Percentiles rank a stretch among this genome's conserved stretches.
Conservation (phyloP, 2,329 filamentous ascomycete species). For the Cordyceps sp. region DNA sequence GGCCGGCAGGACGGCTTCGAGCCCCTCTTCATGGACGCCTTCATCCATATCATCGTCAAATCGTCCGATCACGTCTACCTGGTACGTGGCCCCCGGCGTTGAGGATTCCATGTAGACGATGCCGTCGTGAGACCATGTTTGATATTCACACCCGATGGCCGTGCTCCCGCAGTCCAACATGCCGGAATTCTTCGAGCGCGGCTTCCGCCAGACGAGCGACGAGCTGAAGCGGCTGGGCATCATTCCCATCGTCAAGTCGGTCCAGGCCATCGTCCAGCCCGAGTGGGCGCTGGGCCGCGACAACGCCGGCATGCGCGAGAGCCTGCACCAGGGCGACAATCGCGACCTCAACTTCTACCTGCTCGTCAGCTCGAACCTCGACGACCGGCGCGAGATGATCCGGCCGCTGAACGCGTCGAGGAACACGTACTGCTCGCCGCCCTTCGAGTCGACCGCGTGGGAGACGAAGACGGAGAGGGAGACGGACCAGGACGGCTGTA, state of each 20-base stretch:
- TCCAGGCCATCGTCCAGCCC: background rate
- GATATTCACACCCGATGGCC: too few species aligned
- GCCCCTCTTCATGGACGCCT: background rate
- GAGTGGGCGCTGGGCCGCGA: background rate
- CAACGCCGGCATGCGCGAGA: background rate
- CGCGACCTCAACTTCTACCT: conserved; percentile 1
- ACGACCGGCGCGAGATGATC: too few species aligned
- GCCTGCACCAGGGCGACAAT: background rate
- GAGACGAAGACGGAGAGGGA: background rate
- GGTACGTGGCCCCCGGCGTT: background rate
- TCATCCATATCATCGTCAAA: background rate
- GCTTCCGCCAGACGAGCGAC: background rate
- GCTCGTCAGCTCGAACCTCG: background rate
- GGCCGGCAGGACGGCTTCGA: background rate
- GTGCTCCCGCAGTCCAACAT: background rate
- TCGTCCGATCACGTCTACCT: background rate
- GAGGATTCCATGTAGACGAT: background rate
- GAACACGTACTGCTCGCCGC: background rate
- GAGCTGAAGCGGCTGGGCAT: background rate
- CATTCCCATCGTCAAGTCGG: background rate
- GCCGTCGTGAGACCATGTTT: too few species aligned
- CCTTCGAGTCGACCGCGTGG: background rate
- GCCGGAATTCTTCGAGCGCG: background rate
- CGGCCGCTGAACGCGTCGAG: background rate
- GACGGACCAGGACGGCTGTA: background rate